phyloP scores from a whole-genome alignment of 179 eudicot species.

The Silene vulgaris region DNA sequence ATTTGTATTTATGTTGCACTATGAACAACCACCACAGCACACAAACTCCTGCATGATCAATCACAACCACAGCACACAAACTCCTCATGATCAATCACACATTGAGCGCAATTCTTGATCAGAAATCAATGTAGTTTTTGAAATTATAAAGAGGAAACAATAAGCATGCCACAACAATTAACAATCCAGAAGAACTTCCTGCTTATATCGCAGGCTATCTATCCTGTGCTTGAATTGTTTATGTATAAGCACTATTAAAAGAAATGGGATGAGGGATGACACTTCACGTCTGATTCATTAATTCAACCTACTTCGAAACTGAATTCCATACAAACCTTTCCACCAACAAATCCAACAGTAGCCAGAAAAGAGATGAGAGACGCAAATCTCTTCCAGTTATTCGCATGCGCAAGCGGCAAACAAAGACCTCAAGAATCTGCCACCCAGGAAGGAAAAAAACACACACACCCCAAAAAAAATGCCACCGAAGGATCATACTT shows the following conservation, averaged over 20 bases:
- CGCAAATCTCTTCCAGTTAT: background rate
- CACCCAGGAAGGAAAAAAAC: background rate
- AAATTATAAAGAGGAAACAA: background rate
- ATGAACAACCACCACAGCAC: background rate
- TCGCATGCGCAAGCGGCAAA: background rate
- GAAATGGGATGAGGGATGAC: background rate
- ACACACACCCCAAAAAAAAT: background rate
- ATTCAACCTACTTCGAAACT: conserved; percentile 1
- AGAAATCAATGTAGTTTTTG: background rate
- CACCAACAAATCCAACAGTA: background rate
- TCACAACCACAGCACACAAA: background rate
- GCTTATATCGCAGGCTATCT: background rate
- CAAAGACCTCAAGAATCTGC: background rate
- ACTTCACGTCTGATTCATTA: background rate
- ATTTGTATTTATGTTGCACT: background rate
- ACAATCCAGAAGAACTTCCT: background rate
- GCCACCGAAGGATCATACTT: conserved; percentile 2
- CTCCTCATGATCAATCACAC: background rate
- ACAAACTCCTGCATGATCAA: background rate
- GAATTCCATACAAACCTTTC: background rate
- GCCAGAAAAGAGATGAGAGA: background rate
- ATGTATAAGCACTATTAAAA: background rate
- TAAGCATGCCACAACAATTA: background rate
- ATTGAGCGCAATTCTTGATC: conserved; percentile 1
- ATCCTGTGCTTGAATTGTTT: background rate